A percentile compares a stretch with the other conserved stretches of the same genome.
Conservation (phyloP, 2,329 filamentous ascomycete genomes). For the Exophiala sp. region DNA sequence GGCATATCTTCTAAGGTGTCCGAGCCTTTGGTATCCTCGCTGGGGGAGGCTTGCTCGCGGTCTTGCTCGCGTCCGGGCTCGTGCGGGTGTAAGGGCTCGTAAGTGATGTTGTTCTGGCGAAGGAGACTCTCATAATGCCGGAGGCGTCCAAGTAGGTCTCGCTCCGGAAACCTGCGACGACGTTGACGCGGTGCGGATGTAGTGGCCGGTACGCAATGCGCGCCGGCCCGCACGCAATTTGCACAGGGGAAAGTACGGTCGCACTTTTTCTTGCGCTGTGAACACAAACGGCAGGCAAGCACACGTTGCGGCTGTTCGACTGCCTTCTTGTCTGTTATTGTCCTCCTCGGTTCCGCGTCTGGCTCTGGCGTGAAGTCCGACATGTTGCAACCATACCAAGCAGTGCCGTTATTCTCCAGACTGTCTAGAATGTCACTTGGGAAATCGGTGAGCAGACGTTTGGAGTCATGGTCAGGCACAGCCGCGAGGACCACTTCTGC, state of each 20-base stretch:
- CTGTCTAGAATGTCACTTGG: no score
- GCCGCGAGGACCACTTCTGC: no score
- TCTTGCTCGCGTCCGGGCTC: background rate
- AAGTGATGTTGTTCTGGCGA: conserved; percentile 63
- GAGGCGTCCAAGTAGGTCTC: conserved; percentile 66
- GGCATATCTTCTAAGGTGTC: background rate
- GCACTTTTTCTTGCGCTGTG: conserved; percentile 72
- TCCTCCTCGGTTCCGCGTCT: background rate
- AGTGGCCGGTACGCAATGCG: conserved; percentile 51
- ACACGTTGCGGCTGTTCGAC: conserved; percentile 37
- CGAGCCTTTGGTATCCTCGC: background rate
- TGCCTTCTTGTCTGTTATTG: background rate
- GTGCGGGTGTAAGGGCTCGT: conserved; percentile 58
- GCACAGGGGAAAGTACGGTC: conserved; percentile 69
- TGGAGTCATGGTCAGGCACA: no score
- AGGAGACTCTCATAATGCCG: conserved; percentile 66
- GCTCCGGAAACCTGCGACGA: conserved; percentile 64
- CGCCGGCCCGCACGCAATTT: conserved; percentile 62
- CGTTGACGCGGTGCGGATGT: conserved; percentile 51
- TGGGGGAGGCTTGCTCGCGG: background rate
- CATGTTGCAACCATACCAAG: no score
- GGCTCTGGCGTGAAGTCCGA: no score
- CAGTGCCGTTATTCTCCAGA: no score
- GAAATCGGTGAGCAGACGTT: no score
- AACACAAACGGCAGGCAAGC: conserved; percentile 65